Evolutionary conservation across 352 stramenopile species (phyloP), one percentile per base, ranked within the genome.

Genomic region (Globisporangium camurandrum): DNA sequence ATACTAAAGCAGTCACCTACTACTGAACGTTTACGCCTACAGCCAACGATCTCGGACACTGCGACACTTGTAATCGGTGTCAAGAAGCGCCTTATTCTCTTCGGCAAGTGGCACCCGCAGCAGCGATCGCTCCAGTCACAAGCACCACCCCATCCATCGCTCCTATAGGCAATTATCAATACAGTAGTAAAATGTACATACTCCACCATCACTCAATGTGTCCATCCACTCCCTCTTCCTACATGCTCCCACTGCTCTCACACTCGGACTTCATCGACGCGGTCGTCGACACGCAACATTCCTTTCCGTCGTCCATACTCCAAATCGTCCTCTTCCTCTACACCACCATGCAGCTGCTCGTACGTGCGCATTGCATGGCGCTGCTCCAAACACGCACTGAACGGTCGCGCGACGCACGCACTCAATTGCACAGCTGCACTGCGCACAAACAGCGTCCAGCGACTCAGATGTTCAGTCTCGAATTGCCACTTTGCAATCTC

Each of bases 71-170:
- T 72, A 1, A 62, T 84, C 8, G 61, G 73, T 12, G 72, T 87
- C 34, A 82, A 79, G 53, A 82, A 83, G 59, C 70, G 75, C 7
- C 43, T 84, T 16, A 30, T 80, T 4, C 45, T 84, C 26, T 62
- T 84, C 12, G 68, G 75, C 14, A 71, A 74, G 44, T 82, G 72
- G 70, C 31, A 56, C 17, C 38, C 51, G 24, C 30, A 23, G 4
- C 42, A 57, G 24, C 49, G 12, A 4, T 28, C 36, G 17, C 17
- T 40, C 16, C 36, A 40, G 36, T 9, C 9, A 39, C 1, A 16
- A 39, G 12, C 11, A 39, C 33, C 33, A 34, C 30, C 14, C 30
- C n/a, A n/a, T n/a, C n/a, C n/a, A n/a, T n/a, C n/a, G n/a, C n/a
- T n/a, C n/a, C n/a, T n/a, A n/a, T n/a, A n/a, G n/a, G n/a, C n/a